Conservation (phyloP, 805 yeast species). For the Starmerella cellae region DNA sequence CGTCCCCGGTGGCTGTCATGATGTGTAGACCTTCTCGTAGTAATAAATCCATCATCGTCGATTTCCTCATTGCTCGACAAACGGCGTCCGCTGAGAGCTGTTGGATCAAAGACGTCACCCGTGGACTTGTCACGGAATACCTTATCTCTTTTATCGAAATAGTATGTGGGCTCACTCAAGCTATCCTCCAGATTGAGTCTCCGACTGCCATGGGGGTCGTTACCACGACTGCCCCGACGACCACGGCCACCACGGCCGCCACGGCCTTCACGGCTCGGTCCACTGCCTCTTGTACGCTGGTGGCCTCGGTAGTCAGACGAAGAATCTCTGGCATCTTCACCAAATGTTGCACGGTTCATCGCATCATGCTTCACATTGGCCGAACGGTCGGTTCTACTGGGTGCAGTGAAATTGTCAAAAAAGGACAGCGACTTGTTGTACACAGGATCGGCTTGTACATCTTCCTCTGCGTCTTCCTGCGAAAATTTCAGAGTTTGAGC, state of each 20-base stretch:
- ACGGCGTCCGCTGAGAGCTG: too few relatives aligned
- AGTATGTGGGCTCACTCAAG: neutral
- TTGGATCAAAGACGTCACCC: neutral
- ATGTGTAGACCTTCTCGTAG: too few relatives aligned
- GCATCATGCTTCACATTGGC: constrained; percentile 61
- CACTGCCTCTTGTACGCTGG: too few relatives aligned
- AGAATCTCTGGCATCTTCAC: constrained; percentile 35
- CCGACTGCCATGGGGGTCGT: neutral
- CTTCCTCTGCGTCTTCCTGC: constrained; percentile 14
- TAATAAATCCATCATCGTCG: too few relatives aligned
- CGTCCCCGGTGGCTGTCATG: too few relatives aligned
- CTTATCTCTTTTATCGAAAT: neutral
- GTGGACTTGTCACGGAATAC: neutral
- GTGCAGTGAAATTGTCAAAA: constrained; percentile 72
- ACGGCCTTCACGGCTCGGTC: neutral
- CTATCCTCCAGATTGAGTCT: neutral
- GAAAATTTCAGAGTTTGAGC: constrained; percentile 12
- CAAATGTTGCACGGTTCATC: constrained; percentile 72
- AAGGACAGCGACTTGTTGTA: constrained; percentile 78
- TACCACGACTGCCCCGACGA: constrained; percentile 2
- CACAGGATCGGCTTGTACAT: constrained; percentile 24
- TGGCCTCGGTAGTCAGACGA: constrained; percentile 21
- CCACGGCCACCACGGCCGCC: neutral
- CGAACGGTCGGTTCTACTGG: constrained; percentile 27
- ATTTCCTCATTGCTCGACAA: too few relatives aligned